Evolutionary conservation across 495 filamentous ascomycete species (phyloP).

Genomic region (Tuber indicum): DNA sequence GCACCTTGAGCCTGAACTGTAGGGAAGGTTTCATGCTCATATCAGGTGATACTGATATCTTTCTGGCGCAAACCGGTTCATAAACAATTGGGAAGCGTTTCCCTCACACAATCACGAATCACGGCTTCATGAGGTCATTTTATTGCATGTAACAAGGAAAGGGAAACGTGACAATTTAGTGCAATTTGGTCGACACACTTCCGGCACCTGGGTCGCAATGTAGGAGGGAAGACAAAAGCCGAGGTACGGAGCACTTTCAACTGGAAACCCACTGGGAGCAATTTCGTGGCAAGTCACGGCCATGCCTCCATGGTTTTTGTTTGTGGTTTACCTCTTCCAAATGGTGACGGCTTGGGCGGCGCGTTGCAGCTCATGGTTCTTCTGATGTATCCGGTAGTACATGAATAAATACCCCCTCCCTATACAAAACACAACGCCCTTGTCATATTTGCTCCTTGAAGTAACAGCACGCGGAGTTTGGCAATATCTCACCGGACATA

Average conservation of each 20-base stretch:
- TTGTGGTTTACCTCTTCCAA: background rate
- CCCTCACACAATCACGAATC: no score
- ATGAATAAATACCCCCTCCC: background rate
- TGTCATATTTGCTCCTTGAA: background rate
- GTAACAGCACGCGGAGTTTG: background rate
- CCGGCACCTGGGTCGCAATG: background rate
- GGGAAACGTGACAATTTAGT: no score
- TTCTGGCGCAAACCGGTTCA: no score
- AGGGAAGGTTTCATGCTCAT: no score
- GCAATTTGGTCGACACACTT: background rate
- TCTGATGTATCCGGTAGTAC: background rate
- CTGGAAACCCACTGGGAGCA: background rate
- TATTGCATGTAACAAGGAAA: no score
- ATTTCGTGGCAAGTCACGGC: background rate
- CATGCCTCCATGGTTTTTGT: background rate
- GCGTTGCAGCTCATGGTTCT: background rate
- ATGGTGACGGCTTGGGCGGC: background rate
- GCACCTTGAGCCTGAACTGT: no score
- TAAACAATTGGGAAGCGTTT: no score
- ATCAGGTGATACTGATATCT: no score
- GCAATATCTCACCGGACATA: background rate
- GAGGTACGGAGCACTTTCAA: background rate
- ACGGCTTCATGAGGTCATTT: no score
- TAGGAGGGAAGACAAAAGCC: background rate
- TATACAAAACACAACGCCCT: background rate